Percentiles rank a stretch among this genome's conserved stretches.
Evolutionary conservation across 2,329 filamentous ascomycete genomes (phyloP).

Genomic region (Paramyrothecium roridum): DNA sequence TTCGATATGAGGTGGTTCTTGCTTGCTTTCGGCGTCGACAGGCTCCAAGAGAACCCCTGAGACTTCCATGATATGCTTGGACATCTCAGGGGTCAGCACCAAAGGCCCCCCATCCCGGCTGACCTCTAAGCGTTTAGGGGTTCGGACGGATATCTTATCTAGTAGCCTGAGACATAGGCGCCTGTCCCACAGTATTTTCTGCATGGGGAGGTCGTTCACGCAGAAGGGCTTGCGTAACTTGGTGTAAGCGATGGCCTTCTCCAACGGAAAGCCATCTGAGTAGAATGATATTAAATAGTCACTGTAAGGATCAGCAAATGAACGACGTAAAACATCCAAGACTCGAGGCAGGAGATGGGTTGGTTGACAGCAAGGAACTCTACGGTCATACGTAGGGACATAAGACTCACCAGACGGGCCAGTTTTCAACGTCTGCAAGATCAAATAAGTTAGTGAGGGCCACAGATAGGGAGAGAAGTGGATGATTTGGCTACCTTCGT

Average conservation of each 20-base stretch:
- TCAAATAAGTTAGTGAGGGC: conserved; percentile 3
- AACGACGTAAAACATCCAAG: conserved; percentile 17
- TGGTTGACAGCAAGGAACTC: no score
- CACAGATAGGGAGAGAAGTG: background rate
- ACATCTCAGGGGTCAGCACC: conserved; percentile 74
- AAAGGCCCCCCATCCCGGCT: conserved; percentile 87
- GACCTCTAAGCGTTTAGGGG: conserved; percentile 83
- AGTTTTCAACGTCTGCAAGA: conserved; percentile 76
- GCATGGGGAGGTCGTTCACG: conserved; percentile 96
- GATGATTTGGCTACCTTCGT: conserved; percentile 60
- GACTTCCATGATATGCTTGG: conserved; percentile 73
- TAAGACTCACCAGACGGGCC: conserved; percentile 73
- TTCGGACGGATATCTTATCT: conserved; percentile 85
- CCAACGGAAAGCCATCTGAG: conserved; percentile 92
- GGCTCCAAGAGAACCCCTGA: conserved; percentile 76
- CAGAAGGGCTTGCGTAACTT: conserved; percentile 93
- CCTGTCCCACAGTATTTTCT: conserved; percentile 94
- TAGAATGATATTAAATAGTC: conserved; percentile 99
- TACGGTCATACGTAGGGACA: conserved; percentile 6
- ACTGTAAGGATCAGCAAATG: conserved; percentile 30
- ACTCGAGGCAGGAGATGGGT: conserved; percentile 16
- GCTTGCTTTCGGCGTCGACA: conserved; percentile 58
- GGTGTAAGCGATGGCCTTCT: conserved; percentile 95
- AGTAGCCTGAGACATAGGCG: conserved; percentile 84
- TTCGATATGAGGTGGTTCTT: conserved; percentile 71